Evolutionary conservation across 1,284 basidiomycete genomes (phyloP).

Genomic region (Microbotryum scabiosae): DNA sequence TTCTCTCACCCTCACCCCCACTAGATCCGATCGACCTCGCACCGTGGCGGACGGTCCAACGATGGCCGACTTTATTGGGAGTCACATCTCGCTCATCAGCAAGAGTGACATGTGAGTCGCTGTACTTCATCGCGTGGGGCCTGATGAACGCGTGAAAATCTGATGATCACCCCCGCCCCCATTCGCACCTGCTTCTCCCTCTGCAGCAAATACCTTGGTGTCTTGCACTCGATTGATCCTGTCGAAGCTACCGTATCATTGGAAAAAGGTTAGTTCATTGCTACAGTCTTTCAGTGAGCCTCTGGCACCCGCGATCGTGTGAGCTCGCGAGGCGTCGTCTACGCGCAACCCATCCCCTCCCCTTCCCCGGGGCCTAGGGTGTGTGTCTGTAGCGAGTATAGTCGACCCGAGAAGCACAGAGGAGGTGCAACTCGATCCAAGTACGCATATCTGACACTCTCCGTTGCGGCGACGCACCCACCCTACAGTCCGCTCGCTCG

Average conservation of each 20-base stretch:
- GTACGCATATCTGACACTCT: background rate
- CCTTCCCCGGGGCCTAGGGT: too few relatives aligned
- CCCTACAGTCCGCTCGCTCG: constrained; percentile 34
- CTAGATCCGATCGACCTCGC: too few relatives aligned
- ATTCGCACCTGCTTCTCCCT: constrained; percentile 7
- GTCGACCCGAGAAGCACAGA: background rate
- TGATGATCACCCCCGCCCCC: background rate
- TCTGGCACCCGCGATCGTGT: background rate
- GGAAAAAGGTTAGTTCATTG: constrained; percentile 22
- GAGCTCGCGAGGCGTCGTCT: background rate
- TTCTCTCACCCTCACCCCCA: too few relatives aligned
- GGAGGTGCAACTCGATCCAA: background rate
- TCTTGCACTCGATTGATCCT: constrained; percentile 35
- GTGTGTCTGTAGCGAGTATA: too few relatives aligned
- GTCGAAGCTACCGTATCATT: constrained; percentile 35
- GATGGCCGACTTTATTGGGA: too few relatives aligned
- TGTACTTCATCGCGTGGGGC: too few relatives aligned
- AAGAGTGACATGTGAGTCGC: background rate
- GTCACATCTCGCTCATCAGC: too few relatives aligned
- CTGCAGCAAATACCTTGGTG: constrained; percentile 26
- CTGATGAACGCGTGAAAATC: background rate
- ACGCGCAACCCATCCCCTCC: background rate
- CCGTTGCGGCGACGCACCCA: too few relatives aligned
- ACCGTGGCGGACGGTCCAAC: too few relatives aligned
- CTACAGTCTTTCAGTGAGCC: too few relatives aligned